Evolutionary conservation across 225 moss, liverwort and hornwort species (phyloP).

Genomic region (Marchantia polymorpha): DNA sequence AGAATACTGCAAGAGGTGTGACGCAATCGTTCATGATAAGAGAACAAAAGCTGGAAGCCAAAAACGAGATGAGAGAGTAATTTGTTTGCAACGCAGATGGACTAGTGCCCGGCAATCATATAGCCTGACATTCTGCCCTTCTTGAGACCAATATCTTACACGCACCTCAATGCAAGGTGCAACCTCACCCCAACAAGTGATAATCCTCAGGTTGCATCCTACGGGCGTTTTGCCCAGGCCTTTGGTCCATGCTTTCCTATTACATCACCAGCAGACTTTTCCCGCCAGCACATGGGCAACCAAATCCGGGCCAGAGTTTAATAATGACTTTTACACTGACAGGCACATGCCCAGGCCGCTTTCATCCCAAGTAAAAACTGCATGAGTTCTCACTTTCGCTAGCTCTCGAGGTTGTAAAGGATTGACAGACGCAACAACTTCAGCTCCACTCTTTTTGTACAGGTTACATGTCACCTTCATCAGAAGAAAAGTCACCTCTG

Average conservation of each 20-base stretch:
- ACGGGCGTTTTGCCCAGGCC: not conserved
- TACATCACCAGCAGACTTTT: not conserved
- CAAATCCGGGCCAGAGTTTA: not conserved
- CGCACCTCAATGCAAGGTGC: not conserved
- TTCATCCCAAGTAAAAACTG: conserved; percentile 8
- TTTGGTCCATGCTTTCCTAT: not conserved
- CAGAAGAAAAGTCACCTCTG: conserved; percentile 8
- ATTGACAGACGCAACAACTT: conserved; percentile 13
- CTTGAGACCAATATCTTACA: not conserved
- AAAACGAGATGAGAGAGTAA: not conserved
- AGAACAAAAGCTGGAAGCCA: not conserved
- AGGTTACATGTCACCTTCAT: conserved; percentile 20
- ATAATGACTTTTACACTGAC: not conserved
- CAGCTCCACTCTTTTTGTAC: conserved; percentile 26
- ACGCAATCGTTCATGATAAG: not conserved
- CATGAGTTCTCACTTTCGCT: not conserved
- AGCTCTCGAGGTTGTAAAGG: conserved; percentile 3
- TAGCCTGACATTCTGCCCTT: not conserved
- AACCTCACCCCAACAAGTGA: not conserved
- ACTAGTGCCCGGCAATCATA: not conserved
- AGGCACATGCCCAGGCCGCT: conserved; percentile 8
- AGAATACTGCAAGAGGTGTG: no score
- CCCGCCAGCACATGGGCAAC: not conserved
- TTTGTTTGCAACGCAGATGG: not conserved
- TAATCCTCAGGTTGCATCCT: conserved; percentile 4